A percentile compares a stretch with the other conserved stretches of the same genome.
These are phyloP conservation scores for Alternaria tenuissima DNA, from an alignment of 2,329 filamentous ascomycete species.

Conservation along the genomic window DNA sequence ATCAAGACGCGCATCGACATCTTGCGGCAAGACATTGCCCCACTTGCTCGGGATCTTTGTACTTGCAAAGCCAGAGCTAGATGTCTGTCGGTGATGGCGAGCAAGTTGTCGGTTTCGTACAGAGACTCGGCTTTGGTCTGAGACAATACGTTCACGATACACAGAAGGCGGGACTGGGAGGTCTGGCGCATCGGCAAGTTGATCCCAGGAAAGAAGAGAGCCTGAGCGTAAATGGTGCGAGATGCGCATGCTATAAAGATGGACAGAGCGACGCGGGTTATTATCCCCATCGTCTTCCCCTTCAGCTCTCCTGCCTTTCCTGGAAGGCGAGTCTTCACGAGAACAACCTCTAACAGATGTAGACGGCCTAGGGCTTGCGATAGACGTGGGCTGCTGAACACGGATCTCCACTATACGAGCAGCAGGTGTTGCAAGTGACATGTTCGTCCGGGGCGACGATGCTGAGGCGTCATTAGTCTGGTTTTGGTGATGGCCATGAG, in stretches of 20 bases:
- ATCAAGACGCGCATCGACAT: constrained; percentile 24
- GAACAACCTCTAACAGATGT: constrained; percentile 18
- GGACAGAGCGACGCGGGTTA: constrained; percentile 44
- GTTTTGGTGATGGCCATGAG: background rate
- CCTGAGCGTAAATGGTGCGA: constrained; percentile 56
- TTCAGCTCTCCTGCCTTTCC: background rate
- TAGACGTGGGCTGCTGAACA: constrained; percentile 31
- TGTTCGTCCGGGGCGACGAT: background rate
- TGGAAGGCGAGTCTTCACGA: constrained; percentile 16
- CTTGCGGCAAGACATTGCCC: constrained; percentile 44
- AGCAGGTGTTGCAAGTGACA: background rate
- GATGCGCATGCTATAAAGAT: constrained; percentile 56
- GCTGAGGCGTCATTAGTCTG: background rate
- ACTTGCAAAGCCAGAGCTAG: constrained; percentile 50
- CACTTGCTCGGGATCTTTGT: constrained; percentile 48
- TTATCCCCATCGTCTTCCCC: constrained; percentile 19
- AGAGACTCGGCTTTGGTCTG: constrained; percentile 31
- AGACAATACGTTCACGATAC: constrained; percentile 26
- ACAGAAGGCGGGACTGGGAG: constrained; percentile 22
- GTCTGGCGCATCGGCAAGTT: constrained; percentile 33
- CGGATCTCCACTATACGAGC: constrained; percentile 25
- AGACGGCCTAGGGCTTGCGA: constrained; percentile 26
- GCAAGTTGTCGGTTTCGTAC: constrained; percentile 15
- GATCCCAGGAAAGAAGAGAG: constrained; percentile 51
- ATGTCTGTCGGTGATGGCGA: constrained; percentile 41